Evolutionary conservation across 2,329 filamentous ascomycete genomes (phyloP).

Genomic region (Diaporthe aspalathi): DNA sequence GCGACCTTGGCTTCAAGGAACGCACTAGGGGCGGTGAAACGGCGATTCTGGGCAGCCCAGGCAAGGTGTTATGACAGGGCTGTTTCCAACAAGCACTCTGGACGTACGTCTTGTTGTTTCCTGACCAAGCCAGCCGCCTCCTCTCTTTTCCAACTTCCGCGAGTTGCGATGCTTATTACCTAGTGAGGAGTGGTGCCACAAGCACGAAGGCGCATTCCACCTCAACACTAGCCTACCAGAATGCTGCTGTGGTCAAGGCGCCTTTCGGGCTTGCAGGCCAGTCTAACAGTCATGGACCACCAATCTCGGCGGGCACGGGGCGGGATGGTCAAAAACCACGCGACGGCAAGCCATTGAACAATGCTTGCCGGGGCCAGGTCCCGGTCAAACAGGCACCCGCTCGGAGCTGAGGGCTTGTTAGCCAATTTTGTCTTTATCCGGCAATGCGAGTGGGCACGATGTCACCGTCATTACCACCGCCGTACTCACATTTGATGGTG

Average conservation of each 20-base stretch:
- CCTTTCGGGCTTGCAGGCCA: neutral
- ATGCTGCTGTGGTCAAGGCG: neutral
- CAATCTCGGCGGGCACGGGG: constrained; percentile 18
- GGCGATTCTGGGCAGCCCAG: too few relatives aligned
- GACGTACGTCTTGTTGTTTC: neutral
- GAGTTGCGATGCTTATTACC: too few relatives aligned
- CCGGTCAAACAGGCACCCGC: neutral
- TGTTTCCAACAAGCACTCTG: neutral
- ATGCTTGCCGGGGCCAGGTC: neutral
- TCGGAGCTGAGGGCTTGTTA: constrained; percentile 10
- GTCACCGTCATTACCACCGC: constrained; percentile 15
- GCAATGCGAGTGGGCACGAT: constrained; percentile 15
- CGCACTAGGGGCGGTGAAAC: neutral
- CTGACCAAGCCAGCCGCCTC: neutral
- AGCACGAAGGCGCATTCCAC: neutral
- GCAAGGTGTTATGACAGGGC: neutral
- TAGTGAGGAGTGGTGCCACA: neutral
- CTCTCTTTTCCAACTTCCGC: too few relatives aligned
- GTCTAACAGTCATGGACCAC: constrained; percentile 12
- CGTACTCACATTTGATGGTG: neutral
- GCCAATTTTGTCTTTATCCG: constrained; percentile 17
- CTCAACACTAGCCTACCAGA: neutral
- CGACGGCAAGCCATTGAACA: constrained; percentile 1
- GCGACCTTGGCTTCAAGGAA: neutral
- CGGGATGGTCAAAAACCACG: constrained; percentile 10